Conservation (phyloP, 1,284 basidiomycete species). For the Papiliotrema nemorosa region DNA sequence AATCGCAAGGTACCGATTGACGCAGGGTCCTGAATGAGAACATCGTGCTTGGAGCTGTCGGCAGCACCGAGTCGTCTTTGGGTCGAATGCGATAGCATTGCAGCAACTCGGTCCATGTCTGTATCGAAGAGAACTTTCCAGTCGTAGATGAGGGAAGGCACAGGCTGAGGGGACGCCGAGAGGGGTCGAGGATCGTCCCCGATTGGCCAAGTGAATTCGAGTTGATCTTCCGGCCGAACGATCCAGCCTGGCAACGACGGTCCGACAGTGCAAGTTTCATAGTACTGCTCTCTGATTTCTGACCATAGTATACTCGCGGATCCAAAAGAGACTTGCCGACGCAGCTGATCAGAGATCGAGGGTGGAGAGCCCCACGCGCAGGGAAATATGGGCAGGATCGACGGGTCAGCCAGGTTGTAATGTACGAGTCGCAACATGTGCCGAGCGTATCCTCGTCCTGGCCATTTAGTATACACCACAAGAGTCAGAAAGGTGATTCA, state of each 20-base stretch:
- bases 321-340: conserved; percentile 9
- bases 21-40: too few species aligned
- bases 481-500: conserved; percentile 3
- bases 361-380: conserved; percentile 11
- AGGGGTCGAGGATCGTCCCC: too few species aligned
- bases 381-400: conserved; percentile 17
- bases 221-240: conserved; percentile 1
- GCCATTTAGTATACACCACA: neutral
- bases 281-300: conserved; percentile 30
- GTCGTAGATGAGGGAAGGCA: too few species aligned
- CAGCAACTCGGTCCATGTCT: too few species aligned
- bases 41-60: too few species aligned
- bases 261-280: conserved; percentile 17
- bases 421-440: conserved; percentile 34
- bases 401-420: conserved; percentile 14
- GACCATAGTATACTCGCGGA: conserved; percentile 28
- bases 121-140: too few species aligned
- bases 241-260: conserved; percentile 16
- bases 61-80: too few species aligned
- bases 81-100: too few species aligned
- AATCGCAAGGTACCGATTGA: too few species aligned
- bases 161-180: too few species aligned
- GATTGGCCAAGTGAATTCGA: too few species aligned
- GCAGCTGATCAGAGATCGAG: neutral
- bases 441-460: conserved; percentile 31